Evolutionary conservation across 2,329 filamentous ascomycete species (phyloP).

Genomic region (Colletotrichum sp.): DNA sequence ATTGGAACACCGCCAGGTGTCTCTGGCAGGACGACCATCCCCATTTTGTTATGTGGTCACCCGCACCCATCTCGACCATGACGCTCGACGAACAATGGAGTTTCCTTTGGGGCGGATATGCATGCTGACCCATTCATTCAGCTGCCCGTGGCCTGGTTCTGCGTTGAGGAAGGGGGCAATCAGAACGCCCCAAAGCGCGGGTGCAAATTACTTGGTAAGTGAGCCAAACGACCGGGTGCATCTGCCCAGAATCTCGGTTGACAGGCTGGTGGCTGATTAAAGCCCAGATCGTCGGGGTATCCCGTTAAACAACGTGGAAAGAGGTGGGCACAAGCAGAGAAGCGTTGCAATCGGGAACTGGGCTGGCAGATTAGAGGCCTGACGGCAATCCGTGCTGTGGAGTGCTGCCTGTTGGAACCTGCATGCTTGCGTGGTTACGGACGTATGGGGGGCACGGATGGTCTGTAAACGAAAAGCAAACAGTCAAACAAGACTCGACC

Average conservation of each 20-base stretch:
- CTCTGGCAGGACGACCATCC: not conserved
- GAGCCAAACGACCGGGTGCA: not conserved
- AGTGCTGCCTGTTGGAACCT: not conserved
- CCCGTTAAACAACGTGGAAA: not conserved
- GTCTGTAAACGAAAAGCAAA: not conserved
- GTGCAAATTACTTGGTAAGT: not conserved
- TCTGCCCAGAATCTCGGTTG: not conserved
- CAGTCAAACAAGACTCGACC: not conserved
- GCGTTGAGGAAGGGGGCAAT: not conserved
- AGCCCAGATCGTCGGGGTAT: not conserved
- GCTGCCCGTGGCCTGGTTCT: too few species aligned
- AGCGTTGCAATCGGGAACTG: not conserved
- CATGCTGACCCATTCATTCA: not conserved
- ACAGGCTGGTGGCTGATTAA: not conserved
- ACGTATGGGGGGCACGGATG: not conserved
- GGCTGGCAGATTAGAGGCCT: not conserved
- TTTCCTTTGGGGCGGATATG: not conserved
- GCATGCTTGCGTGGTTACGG: not conserved
- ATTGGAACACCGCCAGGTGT: not conserved
- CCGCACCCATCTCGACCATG: not conserved
- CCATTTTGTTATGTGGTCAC: not conserved
- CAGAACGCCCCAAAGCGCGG: not conserved
- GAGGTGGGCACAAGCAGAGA: not conserved
- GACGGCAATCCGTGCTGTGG: not conserved
- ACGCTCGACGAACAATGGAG: not conserved